phyloP scores from a whole-genome alignment of 2,329 filamentous ascomycete species.

The Fusarium bactridioides region DNA sequence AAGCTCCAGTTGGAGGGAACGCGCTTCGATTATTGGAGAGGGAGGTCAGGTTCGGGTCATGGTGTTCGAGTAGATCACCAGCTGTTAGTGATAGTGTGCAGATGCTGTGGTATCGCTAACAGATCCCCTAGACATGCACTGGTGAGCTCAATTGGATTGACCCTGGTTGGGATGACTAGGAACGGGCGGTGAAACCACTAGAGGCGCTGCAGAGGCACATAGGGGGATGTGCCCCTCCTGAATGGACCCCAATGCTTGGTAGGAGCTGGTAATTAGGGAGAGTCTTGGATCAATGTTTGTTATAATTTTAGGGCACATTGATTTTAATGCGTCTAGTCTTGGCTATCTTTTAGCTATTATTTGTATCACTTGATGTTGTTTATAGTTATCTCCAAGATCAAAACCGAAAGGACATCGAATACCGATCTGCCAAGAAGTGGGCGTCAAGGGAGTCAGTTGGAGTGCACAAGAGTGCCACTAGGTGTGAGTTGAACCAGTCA shows the following conservation, averaged over 20 bases:
- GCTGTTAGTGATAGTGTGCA: constrained; percentile 21
- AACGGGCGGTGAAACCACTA: constrained; percentile 36
- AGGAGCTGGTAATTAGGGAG: constrained; percentile 10
- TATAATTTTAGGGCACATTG: background rate
- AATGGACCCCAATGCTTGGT: constrained; percentile 8
- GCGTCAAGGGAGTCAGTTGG: constrained; percentile 7
- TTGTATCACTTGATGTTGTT: no score
- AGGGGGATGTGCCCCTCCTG: constrained; percentile 32
- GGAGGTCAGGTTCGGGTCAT: constrained; percentile 17
- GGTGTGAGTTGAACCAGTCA: constrained; percentile 11
- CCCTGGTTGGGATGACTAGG: constrained; percentile 19
- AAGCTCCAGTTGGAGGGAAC: constrained; percentile 34
- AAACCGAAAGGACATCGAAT: background rate
- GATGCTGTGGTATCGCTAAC: constrained; percentile 13
- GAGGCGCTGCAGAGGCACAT: constrained; percentile 17
- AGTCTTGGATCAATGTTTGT: constrained; percentile 7
- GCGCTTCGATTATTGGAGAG: constrained; percentile 38
- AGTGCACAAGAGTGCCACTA: constrained; percentile 27
- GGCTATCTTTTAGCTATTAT: background rate
- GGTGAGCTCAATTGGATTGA: constrained; percentile 9
- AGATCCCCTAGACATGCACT: background rate
- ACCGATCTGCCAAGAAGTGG: constrained; percentile 18
- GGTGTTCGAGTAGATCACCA: background rate
- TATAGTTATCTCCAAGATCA: background rate
- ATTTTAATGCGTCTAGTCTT: background rate